Evolutionary conservation across 352 stramenopile genomes (phyloP), one percentile per base, ranked within the genome.

Genomic region (Phytopythium sindhum): DNA sequence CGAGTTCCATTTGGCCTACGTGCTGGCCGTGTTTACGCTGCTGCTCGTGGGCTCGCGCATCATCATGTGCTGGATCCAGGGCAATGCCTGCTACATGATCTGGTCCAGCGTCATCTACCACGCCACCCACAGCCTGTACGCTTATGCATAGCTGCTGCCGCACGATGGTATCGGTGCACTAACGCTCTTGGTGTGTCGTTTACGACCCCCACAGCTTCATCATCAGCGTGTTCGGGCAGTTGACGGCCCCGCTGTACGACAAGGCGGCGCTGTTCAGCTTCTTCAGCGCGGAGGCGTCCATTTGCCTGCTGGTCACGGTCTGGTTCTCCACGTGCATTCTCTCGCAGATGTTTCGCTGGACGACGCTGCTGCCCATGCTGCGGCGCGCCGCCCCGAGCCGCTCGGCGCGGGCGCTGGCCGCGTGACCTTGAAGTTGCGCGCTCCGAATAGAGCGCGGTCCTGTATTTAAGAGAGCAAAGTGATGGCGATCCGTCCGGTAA

Each of bases 41-140:
- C 65, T 95, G 55, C 72, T 94, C 23, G 73, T 95, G 26, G 87
- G 87, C 19, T 91, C 87, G 28, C 87, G 87, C 50, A 91, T 95
- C 73, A 95, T 92, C 68, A 95, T 95, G 87, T 94, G 87, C 76
- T 95, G 87, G 87, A 94, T 95, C 63, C 87, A 95, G 67, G 87
- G 87, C 73, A 93, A 93, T 61, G 90, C 87, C 42, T 87, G 79
- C 78, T 91, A 92, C 70, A 80, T 93, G 64, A 94, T 95, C 72
- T 95, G 87, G 87, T 93, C 87, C 7, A 94, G 85, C 65, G 84
- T 89, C 58, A 70, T 95, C 45, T 95, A 95, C 70, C 87, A 94
- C 65, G 75, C 87, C 24, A 90, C 85, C 17, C 87, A 95, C 72
- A 93, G 91, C 39, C 78, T 95, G 84, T 95, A 93, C 77, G 84